Evolutionary conservation across 2,329 filamentous ascomycete species (phyloP).

Genomic region (Neopestalotiopsis sp.): DNA sequence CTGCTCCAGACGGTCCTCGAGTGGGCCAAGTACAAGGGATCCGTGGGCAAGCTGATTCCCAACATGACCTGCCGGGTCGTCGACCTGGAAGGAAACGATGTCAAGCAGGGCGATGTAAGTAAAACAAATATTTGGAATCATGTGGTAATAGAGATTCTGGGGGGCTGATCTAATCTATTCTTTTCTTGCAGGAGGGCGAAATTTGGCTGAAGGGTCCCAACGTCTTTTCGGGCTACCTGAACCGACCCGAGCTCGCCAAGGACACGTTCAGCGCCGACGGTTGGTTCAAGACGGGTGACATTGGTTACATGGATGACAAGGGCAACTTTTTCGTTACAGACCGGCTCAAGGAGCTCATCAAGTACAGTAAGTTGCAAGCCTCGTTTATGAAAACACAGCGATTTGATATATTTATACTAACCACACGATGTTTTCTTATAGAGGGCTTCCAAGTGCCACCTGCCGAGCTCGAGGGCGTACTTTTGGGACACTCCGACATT

Average conservation of each 20-base stretch:
- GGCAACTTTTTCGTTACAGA: constrained; percentile 92
- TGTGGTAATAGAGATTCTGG: background rate
- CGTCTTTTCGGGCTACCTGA: constrained; percentile 78
- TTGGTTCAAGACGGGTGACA: constrained; percentile 90
- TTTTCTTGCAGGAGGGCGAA: constrained; percentile 65
- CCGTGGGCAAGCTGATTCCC: constrained; percentile 77
- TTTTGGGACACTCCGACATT: constrained; percentile 48
- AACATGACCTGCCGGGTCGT: constrained; percentile 86
- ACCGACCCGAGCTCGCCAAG: constrained; percentile 71
- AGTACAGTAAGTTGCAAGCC: constrained; percentile 52
- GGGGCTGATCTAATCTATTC: background rate
- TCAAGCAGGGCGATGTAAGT: constrained; percentile 56
- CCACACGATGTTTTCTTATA: constrained; percentile 47
- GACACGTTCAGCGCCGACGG: constrained; percentile 77
- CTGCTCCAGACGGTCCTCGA: constrained; percentile 76
- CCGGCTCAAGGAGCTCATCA: constrained; percentile 73
- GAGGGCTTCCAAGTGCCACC: constrained; percentile 75
- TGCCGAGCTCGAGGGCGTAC: constrained; percentile 63
- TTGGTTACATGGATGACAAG: constrained; percentile 76
- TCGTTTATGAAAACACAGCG: background rate
- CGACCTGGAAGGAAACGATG: constrained; percentile 59
- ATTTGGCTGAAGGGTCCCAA: constrained; percentile 82
- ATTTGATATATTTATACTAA: background rate
- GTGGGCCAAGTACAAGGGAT: constrained; percentile 78
- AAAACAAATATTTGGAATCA: background rate